These are phyloP conservation scores for Sarcodon sp. DNA, from an alignment of 768 basidiomycete species.

Conservation along the genomic window DNA sequence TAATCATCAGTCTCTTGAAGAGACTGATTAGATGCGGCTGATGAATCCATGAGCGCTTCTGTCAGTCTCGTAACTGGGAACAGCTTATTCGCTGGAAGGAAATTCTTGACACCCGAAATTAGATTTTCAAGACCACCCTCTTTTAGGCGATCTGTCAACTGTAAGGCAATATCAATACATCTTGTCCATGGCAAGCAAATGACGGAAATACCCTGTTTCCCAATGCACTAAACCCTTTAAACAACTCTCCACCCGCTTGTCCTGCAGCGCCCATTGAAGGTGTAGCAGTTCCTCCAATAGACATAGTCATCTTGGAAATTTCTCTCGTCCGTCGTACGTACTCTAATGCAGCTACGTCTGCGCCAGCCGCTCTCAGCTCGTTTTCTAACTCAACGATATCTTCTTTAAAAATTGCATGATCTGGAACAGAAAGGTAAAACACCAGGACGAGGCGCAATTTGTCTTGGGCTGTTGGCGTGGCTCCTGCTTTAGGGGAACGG, in stretches of 20 bases:
- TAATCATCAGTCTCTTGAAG: constrained; percentile 95
- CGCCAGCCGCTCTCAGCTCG: constrained; percentile 73
- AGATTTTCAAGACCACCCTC: constrained; percentile 96
- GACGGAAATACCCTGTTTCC: constrained; percentile 61
- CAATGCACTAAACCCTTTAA: constrained; percentile 87
- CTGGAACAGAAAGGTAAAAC: constrained; percentile 83
- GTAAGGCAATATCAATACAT: neutral
- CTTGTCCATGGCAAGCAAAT: neutral
- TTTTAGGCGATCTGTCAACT: constrained; percentile 89
- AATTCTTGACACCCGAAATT: constrained; percentile 96
- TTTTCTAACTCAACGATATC: constrained; percentile 82
- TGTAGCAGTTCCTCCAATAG: constrained; percentile 46
- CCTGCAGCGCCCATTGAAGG: constrained; percentile 48
- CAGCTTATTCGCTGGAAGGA: constrained; percentile 90
- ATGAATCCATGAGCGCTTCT: constrained; percentile 97
- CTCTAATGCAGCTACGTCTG: constrained; percentile 73
- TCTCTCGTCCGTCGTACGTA: constrained; percentile 89
- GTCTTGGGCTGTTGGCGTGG: constrained; percentile 60
- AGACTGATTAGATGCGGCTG: constrained; percentile 87
- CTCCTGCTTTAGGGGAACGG: constrained; percentile 56
- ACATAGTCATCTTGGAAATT: constrained; percentile 82
- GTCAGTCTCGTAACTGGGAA: constrained; percentile 85
- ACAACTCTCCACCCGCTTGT: constrained; percentile 68
- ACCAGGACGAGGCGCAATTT: constrained; percentile 92
- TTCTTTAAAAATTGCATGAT: constrained; percentile 73